Base-by-base conservation (phyloP, 2,329 filamentous ascomycete genomes). In the Rugonectria rugulosa region DNA sequence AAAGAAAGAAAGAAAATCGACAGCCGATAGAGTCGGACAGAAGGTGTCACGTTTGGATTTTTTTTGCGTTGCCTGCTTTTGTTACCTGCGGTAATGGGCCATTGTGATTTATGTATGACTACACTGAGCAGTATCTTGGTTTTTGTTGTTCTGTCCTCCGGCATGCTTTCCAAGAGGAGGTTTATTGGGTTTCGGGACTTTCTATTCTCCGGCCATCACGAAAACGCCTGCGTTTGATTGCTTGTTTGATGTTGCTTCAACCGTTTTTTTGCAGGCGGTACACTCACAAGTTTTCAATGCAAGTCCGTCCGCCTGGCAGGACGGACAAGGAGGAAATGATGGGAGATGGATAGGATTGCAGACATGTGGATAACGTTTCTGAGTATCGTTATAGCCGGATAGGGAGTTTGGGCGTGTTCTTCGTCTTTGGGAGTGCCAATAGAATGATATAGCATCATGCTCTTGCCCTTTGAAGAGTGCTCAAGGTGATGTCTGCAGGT, bases 331-430 rank as follows among this genome's bases (percentile, higher is more conserved):
- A 14, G 37, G 48, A 36, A 38, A 41, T n/a, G n/a, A n/a, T n/a
- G n/a, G 37, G 53, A 41, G 40, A 37, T 43, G 60, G 42, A 53
- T 44, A 49, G 62, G 53, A n/a, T n/a, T n/a, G n/a, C n/a, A 56
- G 52, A 43, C 24, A 55, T 44, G 45, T 58, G 40, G 34, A 36
- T 52, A 53, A 43, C 46, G 53, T 43, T 50, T 52, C 53, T 56
- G 61, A 52, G 52, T 63, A 58, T 62, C 43, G 47, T 63, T 60
- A 60, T 60, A 61, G 53, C 53, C 57, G 58, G 64, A 47, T 59
- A 55, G 49, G 64, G 64, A 65, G 64, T 66, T 66, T 57, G 49
- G 63, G 64, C 62, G 64, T 45, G 52, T 45, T 65, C 42, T 62
- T 53, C 44, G 10, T 38, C 46, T 60, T 26, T 57, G 40, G 51